Evolutionary conservation across 768 basidiomycete genomes (phyloP).

Genomic region (Suillus subaureus): DNA sequence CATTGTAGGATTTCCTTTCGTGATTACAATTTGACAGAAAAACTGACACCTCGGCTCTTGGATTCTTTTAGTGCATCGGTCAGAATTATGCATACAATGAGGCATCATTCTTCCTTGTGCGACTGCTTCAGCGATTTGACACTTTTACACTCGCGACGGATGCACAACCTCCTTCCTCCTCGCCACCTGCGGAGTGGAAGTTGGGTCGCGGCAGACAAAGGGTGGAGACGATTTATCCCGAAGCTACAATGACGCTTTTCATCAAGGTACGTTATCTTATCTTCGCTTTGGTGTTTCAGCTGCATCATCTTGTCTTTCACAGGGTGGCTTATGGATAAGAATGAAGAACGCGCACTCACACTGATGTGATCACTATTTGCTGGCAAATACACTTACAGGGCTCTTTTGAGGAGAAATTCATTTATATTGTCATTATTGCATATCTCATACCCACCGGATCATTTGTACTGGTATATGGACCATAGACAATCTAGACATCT

Average conservation of each 20-base stretch:
- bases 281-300: constrained; percentile 8
- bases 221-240: constrained; percentile 62
- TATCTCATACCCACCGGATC: constrained; percentile 1
- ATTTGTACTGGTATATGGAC: constrained; percentile 1
- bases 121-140: constrained; percentile 66
- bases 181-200: constrained; percentile 63
- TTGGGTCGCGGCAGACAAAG: constrained; percentile 45
- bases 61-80: constrained; percentile 56
- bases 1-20: constrained; percentile 36
- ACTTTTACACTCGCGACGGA: constrained; percentile 61
- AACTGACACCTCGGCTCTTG: constrained; percentile 10
- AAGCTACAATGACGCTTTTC: constrained; percentile 63
- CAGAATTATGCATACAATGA: constrained; percentile 80
- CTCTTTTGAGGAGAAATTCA: constrained; percentile 8
- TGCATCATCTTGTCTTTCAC: constrained; percentile 10
- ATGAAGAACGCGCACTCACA: constrained; percentile 34
- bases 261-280: constrained; percentile 51
- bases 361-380: constrained; percentile 14
- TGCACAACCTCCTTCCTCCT: constrained; percentile 60
- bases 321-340: constrained; percentile 66
- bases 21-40: not conserved
- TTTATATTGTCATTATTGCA: constrained; percentile 22
- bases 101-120: constrained; percentile 70
- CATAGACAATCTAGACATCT: constrained; percentile 3
- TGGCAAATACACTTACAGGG: not conserved